phyloP scores from a whole-genome alignment of 768 basidiomycete genomes.

The Lactarius tabidus region DNA sequence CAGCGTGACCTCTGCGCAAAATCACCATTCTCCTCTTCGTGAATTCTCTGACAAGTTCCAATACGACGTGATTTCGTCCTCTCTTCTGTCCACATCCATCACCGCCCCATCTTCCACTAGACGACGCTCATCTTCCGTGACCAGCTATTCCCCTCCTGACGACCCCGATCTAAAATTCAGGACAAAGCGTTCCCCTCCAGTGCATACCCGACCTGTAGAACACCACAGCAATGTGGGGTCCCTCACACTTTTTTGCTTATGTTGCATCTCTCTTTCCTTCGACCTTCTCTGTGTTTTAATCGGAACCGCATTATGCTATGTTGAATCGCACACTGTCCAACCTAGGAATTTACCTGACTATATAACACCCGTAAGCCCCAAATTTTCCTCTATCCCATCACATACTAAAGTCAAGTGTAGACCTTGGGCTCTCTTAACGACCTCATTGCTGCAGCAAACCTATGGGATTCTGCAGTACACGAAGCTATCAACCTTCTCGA shows the following conservation, averaged over 20 bases:
- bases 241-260: conserved; percentile 14
- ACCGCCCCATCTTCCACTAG: conserved; percentile 12
- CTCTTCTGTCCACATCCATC: conserved; percentile 25
- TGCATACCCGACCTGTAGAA: neutral
- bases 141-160: conserved; percentile 1
- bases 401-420: conserved; percentile 35
- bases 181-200: neutral
- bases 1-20: conserved; percentile 15
- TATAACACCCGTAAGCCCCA: conserved; percentile 14
- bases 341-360: conserved; percentile 5
- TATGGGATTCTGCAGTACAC: conserved; percentile 73
- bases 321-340: neutral
- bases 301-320: conserved; percentile 20
- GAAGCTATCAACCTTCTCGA: conserved; percentile 65
- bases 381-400: neutral
- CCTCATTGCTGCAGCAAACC: conserved; percentile 58
- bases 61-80: conserved; percentile 27
- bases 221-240: neutral
- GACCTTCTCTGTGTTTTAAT: conserved; percentile 19
- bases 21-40: conserved; percentile 8
- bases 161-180: conserved; percentile 2
- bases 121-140: conserved; percentile 15
- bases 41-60: conserved; percentile 26
- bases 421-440: conserved; percentile 63
- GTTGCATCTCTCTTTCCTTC: conserved; percentile 16